Conservation (phyloP, 108 stramenopile species). For the Cylindrotheca closterium region DNA sequence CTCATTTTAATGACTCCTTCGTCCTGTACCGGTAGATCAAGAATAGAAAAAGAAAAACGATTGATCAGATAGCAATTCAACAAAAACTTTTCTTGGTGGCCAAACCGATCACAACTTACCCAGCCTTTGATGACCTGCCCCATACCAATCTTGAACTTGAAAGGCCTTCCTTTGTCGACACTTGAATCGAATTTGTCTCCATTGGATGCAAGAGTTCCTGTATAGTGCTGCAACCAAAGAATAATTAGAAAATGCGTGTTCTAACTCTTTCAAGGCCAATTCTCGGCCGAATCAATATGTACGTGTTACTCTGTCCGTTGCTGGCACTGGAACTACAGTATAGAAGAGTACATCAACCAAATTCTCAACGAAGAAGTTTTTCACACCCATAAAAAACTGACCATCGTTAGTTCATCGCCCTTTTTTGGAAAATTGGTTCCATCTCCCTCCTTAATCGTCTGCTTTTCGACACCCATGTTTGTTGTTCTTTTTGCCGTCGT, state of each 20-base stretch:
- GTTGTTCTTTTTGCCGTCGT: too few species aligned
- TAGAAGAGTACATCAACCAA: too few species aligned
- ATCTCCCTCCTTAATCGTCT: conserved; percentile 64
- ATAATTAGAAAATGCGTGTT: too few species aligned
- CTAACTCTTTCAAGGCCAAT: too few species aligned
- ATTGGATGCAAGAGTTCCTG: conserved; percentile 71
- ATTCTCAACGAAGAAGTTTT: too few species aligned
- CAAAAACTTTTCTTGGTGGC: neutral
- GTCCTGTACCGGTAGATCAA: neutral
- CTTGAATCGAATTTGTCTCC: conserved; percentile 86
- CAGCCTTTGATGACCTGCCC: conserved; percentile 57
- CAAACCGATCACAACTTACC: conserved; percentile 26
- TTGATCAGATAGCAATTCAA: neutral
- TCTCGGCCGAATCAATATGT: too few species aligned
- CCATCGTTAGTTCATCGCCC: conserved; percentile 80
- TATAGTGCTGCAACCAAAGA: conserved; percentile 10
- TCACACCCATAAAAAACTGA: too few species aligned
- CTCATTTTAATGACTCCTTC: conserved; percentile 51
- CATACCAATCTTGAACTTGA: conserved; percentile 55
- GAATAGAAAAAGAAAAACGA: neutral
- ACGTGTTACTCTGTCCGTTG: conserved; percentile 7
- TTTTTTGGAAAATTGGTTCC: conserved; percentile 68
- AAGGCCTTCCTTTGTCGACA: conserved; percentile 69
- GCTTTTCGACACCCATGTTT: conserved; percentile 53
- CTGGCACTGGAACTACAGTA: neutral